These are phyloP conservation scores for Neurospora africana DNA, from an alignment of 495 filamentous ascomycete genomes.

Conservation along the genomic window DNA sequence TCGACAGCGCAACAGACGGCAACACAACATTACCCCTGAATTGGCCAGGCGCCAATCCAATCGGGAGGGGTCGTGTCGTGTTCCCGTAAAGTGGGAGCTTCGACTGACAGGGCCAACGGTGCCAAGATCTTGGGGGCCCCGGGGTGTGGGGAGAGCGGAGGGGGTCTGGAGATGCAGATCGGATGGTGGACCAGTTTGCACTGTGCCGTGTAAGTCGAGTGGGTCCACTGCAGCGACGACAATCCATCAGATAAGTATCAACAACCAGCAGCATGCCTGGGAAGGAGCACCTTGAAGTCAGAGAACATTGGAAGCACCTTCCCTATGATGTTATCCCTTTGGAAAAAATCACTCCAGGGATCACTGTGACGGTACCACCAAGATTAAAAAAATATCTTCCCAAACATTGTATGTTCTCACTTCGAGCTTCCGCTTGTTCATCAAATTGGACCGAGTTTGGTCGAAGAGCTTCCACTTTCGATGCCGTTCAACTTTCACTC, in stretches of 20 bases:
- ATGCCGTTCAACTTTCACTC: not conserved
- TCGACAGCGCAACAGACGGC: not conserved
- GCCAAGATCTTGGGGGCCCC: not conserved
- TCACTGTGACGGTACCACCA: not conserved
- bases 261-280: not conserved
- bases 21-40: not conserved
- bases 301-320: not conserved
- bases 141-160: not conserved
- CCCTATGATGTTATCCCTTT: not conserved
- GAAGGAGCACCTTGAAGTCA: not conserved
- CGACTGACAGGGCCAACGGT: not conserved
- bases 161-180: not conserved
- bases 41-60: not conserved
- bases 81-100: not conserved
- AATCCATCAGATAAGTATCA: not conserved
- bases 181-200: not conserved
- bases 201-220: not conserved
- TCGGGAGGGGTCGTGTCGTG: not conserved
- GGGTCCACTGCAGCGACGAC: not conserved
- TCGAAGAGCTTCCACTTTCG: not conserved
- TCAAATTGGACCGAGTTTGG: not conserved
- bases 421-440: not conserved
- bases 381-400: not conserved
- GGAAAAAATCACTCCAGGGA: not conserved
- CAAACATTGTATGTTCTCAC: not conserved